Base-by-base conservation (phyloP, 495 filamentous ascomycete species). In the Podospora pseudoanserina region DNA sequence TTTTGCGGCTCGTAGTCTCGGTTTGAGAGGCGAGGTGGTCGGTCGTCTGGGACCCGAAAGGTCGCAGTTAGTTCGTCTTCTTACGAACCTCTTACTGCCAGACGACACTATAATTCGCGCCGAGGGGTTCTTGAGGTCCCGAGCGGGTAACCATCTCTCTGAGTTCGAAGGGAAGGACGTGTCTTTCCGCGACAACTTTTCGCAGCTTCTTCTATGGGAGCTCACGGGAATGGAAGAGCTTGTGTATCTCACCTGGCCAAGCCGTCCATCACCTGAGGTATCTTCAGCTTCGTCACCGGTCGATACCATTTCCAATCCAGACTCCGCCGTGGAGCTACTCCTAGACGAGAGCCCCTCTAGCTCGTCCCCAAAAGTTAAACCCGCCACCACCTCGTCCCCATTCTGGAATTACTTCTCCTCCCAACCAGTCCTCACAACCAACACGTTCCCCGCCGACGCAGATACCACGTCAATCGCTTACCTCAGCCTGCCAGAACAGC, bases 391-490 rank as follows among this genome's bases (percentile, higher is more conserved):
- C 11, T 63, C 61, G 0, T 20, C 32, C 61, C 28, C 27, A 0
- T 23, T 63, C 19, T 67, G 65, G 65, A 44, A 63, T 26, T 67
- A 67, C 23, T 67, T 73, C 53, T 67, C 53, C 34, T 65, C 63
- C 11, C 32, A 68, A 20, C 71, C 71, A 5, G 44, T 69, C 15
- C 34, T 60, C 1, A 67, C 63, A 28, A 64, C 71, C 1, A 61
- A 58, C 55, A 49, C 68, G 3, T 70, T 68, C 56, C 71, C 73
- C 23, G 53, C 58, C 3, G 69, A 75, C 54, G 65, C 63, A 16
- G 71, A 75, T 28, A 75, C 73, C 7, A 75, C 73, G 20, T 71
- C 69, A 0, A 68, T 63, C 20, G 73, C 73, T n/a, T 75, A 75
- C 55, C 28, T 72, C n/a, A 71, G 69, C 20, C 11, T 75, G n/a